These are phyloP conservation scores for Aspergillus bridgeri DNA, from an alignment of 495 filamentous ascomycete genomes.

Conservation along the genomic window DNA sequence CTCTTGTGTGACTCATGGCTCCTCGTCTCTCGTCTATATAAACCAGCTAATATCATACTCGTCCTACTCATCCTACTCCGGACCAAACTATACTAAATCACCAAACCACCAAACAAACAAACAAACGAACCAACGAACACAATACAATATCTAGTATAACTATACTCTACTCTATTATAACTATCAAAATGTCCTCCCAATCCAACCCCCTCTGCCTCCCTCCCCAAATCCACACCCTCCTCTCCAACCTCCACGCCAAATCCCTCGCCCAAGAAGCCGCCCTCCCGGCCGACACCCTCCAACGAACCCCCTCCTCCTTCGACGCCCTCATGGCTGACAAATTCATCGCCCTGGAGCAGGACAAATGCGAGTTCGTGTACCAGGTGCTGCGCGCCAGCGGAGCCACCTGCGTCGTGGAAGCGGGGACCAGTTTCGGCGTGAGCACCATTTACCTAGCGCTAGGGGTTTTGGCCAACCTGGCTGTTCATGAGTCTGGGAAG, in stretches of 20 bases:
- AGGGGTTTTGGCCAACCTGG: conserved; percentile 39
- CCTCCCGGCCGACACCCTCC: conserved; percentile 12
- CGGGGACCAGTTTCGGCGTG: conserved; percentile 57
- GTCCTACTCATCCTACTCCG: neutral
- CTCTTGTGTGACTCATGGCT: too few relatives aligned
- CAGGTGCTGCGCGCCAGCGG: conserved; percentile 41
- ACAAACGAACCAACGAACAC: neutral
- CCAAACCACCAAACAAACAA: neutral
- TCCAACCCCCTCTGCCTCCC: conserved; percentile 11
- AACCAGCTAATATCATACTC: too few relatives aligned
- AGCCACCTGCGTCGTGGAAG: conserved; percentile 52
- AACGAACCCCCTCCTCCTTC: conserved; percentile 16
- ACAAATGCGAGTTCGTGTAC: conserved; percentile 55
- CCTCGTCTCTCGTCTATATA: too few relatives aligned
- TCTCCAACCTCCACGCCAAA: conserved; percentile 25
- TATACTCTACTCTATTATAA: too few relatives aligned
- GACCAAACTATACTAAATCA: too few relatives aligned
- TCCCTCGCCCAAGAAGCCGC: conserved; percentile 30
- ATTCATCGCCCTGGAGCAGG: conserved; percentile 53
- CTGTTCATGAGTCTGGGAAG: conserved; percentile 10
- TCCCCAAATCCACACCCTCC: conserved; percentile 18
- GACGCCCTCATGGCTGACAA: conserved; percentile 45
- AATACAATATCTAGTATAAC: too few relatives aligned
- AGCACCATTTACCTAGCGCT: conserved; percentile 59
- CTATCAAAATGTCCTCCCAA: conserved; percentile 2